A percentile compares a stretch with the other conserved stretches of the same genome.
Evolutionary conservation across 2,329 filamentous ascomycete species (phyloP).

Genomic region (Graphiopsis chlorocephala): DNA sequence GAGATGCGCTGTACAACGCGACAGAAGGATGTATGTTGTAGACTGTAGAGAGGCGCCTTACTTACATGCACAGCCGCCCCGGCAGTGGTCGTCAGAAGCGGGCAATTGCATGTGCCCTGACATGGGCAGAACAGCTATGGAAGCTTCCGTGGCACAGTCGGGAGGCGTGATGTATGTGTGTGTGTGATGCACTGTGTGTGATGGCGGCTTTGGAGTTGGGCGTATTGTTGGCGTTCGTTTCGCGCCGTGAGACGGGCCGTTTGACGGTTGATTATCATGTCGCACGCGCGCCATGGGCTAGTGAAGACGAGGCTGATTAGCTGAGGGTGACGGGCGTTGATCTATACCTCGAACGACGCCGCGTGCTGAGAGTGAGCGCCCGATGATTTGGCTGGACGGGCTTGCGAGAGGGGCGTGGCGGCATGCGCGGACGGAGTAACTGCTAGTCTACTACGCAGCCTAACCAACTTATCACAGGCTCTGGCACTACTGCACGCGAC

Average conservation of each 20-base stretch:
- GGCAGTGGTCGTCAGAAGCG: not conserved
- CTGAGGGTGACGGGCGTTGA: slow-evolving; percentile 1
- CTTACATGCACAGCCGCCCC: not conserved
- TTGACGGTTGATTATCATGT: slow-evolving; percentile 5
- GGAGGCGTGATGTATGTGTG: not conserved
- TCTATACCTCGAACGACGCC: not conserved
- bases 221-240: not conserved
- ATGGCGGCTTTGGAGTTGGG: not conserved
- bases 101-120: not conserved
- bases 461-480: not conserved
- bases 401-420: not conserved
- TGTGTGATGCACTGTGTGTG: not conserved
- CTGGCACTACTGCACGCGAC: not conserved
- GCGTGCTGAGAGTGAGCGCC: not conserved
- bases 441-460: not conserved
- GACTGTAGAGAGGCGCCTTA: too few relatives aligned
- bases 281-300: slow-evolving; percentile 11
- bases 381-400: not conserved
- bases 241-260: slow-evolving; percentile 8
- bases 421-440: not conserved
- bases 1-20: slow-evolving; percentile 10
- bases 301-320: slow-evolving; percentile 6
- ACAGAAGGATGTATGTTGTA: slow-evolving; percentile 2
- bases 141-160: slow-evolving; percentile 13
- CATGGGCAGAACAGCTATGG: not conserved